These are phyloP conservation scores for Powellomyces hirtus DNA, from an alignment of 192 early-diverging fungal species.

Conservation along the genomic window DNA sequence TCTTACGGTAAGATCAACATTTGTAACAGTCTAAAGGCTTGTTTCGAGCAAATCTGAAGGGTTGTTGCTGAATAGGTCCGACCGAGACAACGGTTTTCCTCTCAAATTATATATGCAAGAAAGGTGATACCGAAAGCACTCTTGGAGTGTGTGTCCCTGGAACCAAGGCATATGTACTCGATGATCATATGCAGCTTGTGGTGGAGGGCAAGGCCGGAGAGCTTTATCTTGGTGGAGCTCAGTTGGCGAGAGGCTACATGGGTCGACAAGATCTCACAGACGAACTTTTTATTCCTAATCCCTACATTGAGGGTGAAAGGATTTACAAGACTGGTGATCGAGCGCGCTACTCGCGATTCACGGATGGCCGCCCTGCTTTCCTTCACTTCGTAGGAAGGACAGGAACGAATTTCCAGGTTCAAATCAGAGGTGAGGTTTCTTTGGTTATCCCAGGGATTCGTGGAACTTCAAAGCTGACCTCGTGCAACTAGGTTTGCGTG, in stretches of 20 bases:
- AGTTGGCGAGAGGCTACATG: constrained; percentile 26
- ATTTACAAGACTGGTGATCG: constrained; percentile 26
- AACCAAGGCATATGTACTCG: not conserved
- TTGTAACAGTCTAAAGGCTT: too few relatives aligned
- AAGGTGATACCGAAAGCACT: not conserved
- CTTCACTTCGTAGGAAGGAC: not conserved
- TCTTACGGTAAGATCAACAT: too few relatives aligned
- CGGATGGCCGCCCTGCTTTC: not conserved
- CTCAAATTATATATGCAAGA: not conserved
- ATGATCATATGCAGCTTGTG: not conserved
- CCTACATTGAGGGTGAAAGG: constrained; percentile 5
- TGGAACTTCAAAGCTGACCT: too few relatives aligned
- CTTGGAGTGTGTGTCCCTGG: not conserved
- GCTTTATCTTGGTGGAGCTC: not conserved
- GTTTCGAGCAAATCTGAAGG: not conserved
- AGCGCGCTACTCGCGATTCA: not conserved
- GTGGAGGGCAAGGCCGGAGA: not conserved
- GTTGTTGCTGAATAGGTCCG: not conserved
- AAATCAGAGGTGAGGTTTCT: not conserved
- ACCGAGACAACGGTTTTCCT: not conserved
- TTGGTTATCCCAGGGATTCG: too few relatives aligned
- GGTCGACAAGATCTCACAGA: constrained; percentile 25
- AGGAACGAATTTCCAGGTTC: not conserved
- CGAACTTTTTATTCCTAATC: constrained; percentile 9
- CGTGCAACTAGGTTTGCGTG: constrained; percentile 18